Base-by-base conservation (phyloP, 2,329 filamentous ascomycete species). In the Paecilomyces dactylethromorphus region DNA sequence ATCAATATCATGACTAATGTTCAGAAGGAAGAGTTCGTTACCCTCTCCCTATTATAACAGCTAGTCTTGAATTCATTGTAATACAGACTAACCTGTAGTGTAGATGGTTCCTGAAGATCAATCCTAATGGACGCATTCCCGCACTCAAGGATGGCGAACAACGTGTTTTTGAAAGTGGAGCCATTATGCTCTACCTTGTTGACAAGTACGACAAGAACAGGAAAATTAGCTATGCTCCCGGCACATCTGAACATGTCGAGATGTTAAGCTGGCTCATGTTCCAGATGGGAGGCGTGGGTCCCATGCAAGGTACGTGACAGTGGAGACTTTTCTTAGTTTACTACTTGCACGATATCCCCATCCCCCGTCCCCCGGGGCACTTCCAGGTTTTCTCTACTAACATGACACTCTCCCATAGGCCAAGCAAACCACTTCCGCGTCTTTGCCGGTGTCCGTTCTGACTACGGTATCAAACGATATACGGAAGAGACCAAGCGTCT, bases 51-150 rank as follows among this genome's bases (percentile, higher is more conserved):
- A n/a, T 45, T 8, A 8, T 45, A 8, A 39, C 12, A n/a, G 7
- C 35, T n/a, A 15, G 33, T n/a, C 5, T n/a, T 21, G 35, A n/a
- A 45, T 45, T 8, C 15, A 45, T 8, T 7, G 7, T n/a, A 45
- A 18, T 5, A 39, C 6, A n/a, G 12, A 45, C 35, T 45, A 45
- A 45, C 35, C n/a, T 45, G 18, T 4, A n/a, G 7, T n/a, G 24
- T 45, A 68, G 68, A 11, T 79, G 77, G 76, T 81, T 75, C 64
- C 61, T 79, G 51, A 71, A 76, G 52, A 78, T 80, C 59, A 80
- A 79, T 59, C 78, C 78, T n/a, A 80, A 80, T 62, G 79, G 78
- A 32, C 75, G 78, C 39, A 79, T 80, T 56, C 78, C 78, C 18
- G 78, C 77, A 18, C 70, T 81, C 51, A 68, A 73, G 32, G 78